Percentiles rank a stretch among this genome's conserved stretches.
Evolutionary conservation across 2,329 filamentous ascomycete genomes (phyloP).

Genomic region (Penicillium sp.): DNA sequence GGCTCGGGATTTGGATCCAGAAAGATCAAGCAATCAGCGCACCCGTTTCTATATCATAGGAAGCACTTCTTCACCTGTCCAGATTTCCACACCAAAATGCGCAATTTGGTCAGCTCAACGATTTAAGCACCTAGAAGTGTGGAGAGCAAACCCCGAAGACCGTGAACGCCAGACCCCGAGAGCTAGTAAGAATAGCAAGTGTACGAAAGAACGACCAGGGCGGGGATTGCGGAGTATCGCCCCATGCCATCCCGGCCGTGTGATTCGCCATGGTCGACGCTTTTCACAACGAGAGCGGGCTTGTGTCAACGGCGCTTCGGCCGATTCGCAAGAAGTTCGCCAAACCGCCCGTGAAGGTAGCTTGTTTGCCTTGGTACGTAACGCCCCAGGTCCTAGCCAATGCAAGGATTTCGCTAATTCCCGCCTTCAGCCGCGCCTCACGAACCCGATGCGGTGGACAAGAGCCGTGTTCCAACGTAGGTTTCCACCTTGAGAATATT

Average conservation of each 20-base stretch:
- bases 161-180: not conserved
- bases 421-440: slow-evolving; percentile 38
- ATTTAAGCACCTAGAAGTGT: not conserved
- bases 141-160: not conserved
- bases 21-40: slow-evolving; percentile 32
- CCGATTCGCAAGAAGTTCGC: slow-evolving; percentile 45
- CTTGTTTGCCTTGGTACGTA: slow-evolving; percentile 44
- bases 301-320: slow-evolving; percentile 26
- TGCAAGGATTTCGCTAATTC: slow-evolving; percentile 7
- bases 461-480: slow-evolving; percentile 45
- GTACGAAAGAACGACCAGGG: not conserved
- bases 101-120: not conserved
- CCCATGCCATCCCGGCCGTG: slow-evolving; percentile 14
- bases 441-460: slow-evolving; percentile 47
- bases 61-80: slow-evolving; percentile 4
- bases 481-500: slow-evolving; percentile 1
- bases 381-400: not conserved
- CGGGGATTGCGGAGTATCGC: slow-evolving; percentile 13
- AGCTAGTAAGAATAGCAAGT: not conserved
- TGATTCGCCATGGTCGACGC: slow-evolving; percentile 25
- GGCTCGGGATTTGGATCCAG: slow-evolving; percentile 36
- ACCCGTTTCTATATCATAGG: slow-evolving; percentile 30
- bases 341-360: slow-evolving; percentile 48
- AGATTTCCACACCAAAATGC: not conserved
- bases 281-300: slow-evolving; percentile 23